Evolutionary conservation across 768 basidiomycete genomes (phyloP).

Genomic region (Macrolepiota albuminosa): DNA sequence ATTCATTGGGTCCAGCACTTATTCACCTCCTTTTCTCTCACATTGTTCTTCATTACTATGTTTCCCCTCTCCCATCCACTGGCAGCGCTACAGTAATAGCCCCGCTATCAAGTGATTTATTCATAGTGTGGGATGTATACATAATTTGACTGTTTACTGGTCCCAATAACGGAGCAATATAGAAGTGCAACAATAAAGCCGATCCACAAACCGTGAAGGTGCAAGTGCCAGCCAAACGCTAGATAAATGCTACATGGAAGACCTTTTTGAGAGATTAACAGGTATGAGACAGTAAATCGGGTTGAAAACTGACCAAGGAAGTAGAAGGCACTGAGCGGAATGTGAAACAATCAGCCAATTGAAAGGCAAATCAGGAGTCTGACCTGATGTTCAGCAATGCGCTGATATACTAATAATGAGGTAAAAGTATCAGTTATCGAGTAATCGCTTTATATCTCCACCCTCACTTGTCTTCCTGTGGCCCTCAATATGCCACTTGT

Average conservation of each 20-base stretch:
- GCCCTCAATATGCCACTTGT: neutral
- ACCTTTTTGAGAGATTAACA: neutral
- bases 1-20: no score
- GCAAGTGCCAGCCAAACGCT: neutral
- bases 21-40: no score
- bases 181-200: constrained; percentile 1
- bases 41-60: no score
- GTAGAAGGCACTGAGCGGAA: neutral
- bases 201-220: neutral
- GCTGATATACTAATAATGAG: neutral
- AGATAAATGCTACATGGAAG: constrained; percentile 2
- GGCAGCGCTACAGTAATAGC: no score
- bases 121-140: no score
- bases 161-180: neutral
- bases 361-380: neutral
- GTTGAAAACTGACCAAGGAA: neutral
- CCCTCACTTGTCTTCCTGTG: constrained; percentile 22
- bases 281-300: neutral
- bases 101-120: no score
- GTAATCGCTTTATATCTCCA: constrained; percentile 11
- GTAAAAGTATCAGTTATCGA: neutral
- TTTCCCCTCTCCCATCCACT: no score
- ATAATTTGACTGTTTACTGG: neutral
- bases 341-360: neutral
- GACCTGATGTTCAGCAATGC: neutral